phyloP scores from a whole-genome alignment of 2,329 filamentous ascomycete genomes.

The Grosmannia serpens region DNA sequence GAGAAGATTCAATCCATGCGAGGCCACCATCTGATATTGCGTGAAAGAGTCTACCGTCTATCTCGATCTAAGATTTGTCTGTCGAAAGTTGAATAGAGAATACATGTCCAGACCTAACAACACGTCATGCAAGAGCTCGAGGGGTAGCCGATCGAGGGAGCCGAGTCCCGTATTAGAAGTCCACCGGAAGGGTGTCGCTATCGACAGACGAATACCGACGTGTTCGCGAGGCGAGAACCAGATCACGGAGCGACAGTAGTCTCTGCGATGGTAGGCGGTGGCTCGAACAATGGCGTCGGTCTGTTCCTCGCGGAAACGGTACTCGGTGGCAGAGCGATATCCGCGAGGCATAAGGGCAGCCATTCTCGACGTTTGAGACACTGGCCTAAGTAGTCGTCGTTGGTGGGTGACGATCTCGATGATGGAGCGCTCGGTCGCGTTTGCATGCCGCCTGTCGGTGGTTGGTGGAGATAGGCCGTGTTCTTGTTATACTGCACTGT shows the following conservation, averaged over 20 bases:
- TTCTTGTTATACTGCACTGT: background rate
- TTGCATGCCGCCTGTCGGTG: too few relatives aligned
- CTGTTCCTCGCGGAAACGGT: constrained; percentile 15
- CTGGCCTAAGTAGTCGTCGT: too few relatives aligned
- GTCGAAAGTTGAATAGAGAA: constrained; percentile 21
- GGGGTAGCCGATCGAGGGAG: constrained; percentile 18
- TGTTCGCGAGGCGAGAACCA: constrained; percentile 21
- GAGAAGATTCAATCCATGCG: constrained; percentile 18
- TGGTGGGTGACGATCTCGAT: too few relatives aligned
- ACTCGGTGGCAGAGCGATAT: too few relatives aligned
- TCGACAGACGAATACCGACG: constrained; percentile 15
- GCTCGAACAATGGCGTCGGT: constrained; percentile 18
- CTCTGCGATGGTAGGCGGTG: constrained; percentile 19
- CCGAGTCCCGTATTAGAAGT: constrained; percentile 14
- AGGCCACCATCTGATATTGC: constrained; percentile 15
- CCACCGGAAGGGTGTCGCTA: constrained; percentile 17
- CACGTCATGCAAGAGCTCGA: constrained; percentile 20
- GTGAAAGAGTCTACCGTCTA: constrained; percentile 14
- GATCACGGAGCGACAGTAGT: constrained; percentile 18
- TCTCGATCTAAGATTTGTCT: constrained; percentile 16
- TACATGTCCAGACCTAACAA: constrained; percentile 19
- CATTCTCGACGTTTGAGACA: too few relatives aligned
- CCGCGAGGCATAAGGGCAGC: too few relatives aligned
- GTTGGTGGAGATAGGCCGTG: background rate
- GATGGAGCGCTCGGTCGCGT: too few relatives aligned